phyloP scores from a whole-genome alignment of 805 yeast genomes.

The Barnettozyma populi region DNA sequence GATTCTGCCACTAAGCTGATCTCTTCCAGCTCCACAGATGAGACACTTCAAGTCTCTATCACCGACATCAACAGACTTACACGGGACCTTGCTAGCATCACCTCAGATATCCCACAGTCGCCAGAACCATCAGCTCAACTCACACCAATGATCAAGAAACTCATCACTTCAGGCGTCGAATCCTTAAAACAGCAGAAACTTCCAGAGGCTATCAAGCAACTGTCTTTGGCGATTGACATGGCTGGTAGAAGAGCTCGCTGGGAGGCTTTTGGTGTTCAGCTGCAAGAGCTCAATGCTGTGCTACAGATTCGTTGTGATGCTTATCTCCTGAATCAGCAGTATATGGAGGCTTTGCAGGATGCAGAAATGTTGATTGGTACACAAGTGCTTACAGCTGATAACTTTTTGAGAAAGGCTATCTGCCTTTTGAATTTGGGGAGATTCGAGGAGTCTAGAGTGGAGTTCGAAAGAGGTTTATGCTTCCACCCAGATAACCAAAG shows the following conservation, averaged over 20 bases:
- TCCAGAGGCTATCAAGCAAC: constrained; percentile 58
- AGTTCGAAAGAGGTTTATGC: constrained; percentile 69
- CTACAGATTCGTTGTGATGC: constrained; percentile 71
- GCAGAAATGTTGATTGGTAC: constrained; percentile 40
- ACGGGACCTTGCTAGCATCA: constrained; percentile 27
- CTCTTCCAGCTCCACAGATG: constrained; percentile 2
- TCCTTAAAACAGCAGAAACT: constrained; percentile 50
- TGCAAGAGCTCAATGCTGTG: constrained; percentile 62
- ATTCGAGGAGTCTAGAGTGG: constrained; percentile 55
- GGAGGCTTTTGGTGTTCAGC: constrained; percentile 66
- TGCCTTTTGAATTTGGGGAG: constrained; percentile 58
- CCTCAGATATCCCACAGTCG: constrained; percentile 47
- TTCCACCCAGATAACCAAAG: constrained; percentile 50
- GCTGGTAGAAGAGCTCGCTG: constrained; percentile 63
- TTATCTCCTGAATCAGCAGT: constrained; percentile 47
- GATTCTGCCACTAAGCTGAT: constrained; percentile 2
- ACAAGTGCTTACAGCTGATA: constrained; percentile 48
- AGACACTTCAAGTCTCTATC: constrained; percentile 3
- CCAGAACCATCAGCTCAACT: constrained; percentile 50
- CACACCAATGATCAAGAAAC: constrained; percentile 54
- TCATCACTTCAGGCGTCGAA: constrained; percentile 59
- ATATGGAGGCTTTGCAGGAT: constrained; percentile 59
- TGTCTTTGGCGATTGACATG: constrained; percentile 62
- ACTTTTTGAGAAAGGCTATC: constrained; percentile 66
- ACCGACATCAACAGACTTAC: constrained; percentile 30